Conservation (phyloP, 23 red algal genomes). For the Porphyridium purpureum region DNA sequence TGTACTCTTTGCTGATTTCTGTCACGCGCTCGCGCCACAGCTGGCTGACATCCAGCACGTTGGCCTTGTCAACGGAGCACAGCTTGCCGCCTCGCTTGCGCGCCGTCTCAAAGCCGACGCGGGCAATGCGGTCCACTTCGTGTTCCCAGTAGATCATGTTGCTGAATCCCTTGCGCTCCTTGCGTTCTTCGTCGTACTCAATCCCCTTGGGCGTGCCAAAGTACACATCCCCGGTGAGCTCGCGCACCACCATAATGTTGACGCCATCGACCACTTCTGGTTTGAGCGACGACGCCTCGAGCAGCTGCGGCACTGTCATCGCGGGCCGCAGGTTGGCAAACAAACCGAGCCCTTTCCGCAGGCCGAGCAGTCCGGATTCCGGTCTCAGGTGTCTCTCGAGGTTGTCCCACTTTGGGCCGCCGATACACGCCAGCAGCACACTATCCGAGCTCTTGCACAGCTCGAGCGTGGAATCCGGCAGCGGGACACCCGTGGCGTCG, state of each 20-base stretch:
- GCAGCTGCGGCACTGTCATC: slow-evolving; percentile 48
- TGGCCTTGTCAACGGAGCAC: slow-evolving; percentile 89
- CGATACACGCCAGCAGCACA: slow-evolving; percentile 80
- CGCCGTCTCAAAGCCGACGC: slow-evolving; percentile 53
- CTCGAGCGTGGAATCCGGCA: slow-evolving; percentile 42
- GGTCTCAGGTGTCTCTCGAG: slow-evolving; percentile 46
- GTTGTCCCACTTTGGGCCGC: slow-evolving; percentile 79
- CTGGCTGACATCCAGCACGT: slow-evolving; percentile 83
- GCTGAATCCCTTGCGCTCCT: slow-evolving; percentile 48
- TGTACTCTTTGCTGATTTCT: slow-evolving; percentile 31
- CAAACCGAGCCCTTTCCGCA: slow-evolving; percentile 57
- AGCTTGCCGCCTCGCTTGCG: slow-evolving; percentile 19
- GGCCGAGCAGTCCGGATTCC: slow-evolving; percentile 56
- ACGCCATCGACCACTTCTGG: slow-evolving; percentile 52
- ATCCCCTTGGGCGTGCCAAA: slow-evolving; percentile 80
- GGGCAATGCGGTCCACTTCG: slow-evolving; percentile 66
- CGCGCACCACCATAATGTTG: slow-evolving; percentile 91
- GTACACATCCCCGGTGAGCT: slow-evolving; percentile 92
- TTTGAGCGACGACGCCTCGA: slow-evolving; percentile 63
- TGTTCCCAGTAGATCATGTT: slow-evolving; percentile 88
- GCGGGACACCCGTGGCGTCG: slow-evolving; percentile 51
- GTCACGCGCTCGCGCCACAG: slow-evolving; percentile 70
- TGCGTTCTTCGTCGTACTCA: slow-evolving; percentile 16
- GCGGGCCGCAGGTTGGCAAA: slow-evolving; percentile 92
- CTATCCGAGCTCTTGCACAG: slow-evolving; percentile 25